Evolutionary conservation across 805 yeast genomes (phyloP).

Genomic region (Candida andamanensis): DNA sequence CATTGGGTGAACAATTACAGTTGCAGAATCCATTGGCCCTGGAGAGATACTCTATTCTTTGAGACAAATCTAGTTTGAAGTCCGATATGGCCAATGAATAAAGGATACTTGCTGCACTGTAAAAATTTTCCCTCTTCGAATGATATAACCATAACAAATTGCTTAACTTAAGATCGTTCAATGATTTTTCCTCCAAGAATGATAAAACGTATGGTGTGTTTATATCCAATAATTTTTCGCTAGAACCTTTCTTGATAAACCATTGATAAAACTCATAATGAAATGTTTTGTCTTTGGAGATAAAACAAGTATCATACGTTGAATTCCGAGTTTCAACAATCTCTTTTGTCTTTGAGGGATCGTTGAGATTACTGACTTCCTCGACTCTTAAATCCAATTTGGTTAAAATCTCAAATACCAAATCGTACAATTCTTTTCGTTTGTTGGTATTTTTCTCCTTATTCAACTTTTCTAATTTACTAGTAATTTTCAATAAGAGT

Average conservation of each 20-base stretch:
- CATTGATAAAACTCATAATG: constrained; percentile 91
- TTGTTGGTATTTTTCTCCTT: constrained; percentile 14
- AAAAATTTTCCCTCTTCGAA: constrained; percentile 73
- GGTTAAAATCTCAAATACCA: constrained; percentile 70
- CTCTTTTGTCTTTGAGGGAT: constrained; percentile 39
- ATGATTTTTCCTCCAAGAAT: constrained; percentile 65
- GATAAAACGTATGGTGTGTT: constrained; percentile 77
- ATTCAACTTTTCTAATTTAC: constrained; percentile 38
- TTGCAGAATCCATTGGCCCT: constrained; percentile 92
- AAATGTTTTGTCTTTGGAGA: constrained; percentile 75
- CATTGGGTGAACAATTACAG: constrained; percentile 70
- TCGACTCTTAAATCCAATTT: constrained; percentile 65
- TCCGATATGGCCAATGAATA: constrained; percentile 70
- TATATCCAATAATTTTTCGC: constrained; percentile 71
- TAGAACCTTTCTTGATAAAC: constrained; percentile 74
- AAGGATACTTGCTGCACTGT: constrained; percentile 74
- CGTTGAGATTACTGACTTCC: constrained; percentile 32
- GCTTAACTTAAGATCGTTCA: constrained; percentile 64
- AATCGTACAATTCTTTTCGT: constrained; percentile 52
- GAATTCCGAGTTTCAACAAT: constrained; percentile 59
- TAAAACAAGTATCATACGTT: constrained; percentile 70
- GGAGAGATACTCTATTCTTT: constrained; percentile 82
- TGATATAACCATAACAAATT: constrained; percentile 85
- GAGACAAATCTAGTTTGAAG: constrained; percentile 60
- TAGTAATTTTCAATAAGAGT: constrained; percentile 62